Evolutionary conservation across 768 basidiomycete species (phyloP).

Genomic region (Pulveroboletus sp.): DNA sequence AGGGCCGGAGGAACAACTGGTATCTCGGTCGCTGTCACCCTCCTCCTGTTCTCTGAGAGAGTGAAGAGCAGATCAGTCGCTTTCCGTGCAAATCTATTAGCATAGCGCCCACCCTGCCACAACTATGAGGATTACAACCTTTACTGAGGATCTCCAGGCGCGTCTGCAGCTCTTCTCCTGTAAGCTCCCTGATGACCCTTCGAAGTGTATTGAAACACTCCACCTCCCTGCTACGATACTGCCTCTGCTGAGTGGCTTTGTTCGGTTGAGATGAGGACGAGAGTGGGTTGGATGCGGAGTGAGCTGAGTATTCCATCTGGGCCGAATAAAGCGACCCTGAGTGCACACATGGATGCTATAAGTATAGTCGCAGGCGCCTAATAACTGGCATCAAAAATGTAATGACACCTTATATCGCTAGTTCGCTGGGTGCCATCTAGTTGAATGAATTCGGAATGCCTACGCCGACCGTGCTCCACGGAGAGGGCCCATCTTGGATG

Average conservation of each 20-base stretch:
- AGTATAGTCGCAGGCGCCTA: neutral
- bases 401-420: too few relatives aligned
- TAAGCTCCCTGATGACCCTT: conserved; percentile 15
- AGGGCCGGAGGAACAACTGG: neutral
- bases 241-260: conserved; percentile 16
- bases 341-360: neutral
- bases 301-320: neutral
- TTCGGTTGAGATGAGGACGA: neutral
- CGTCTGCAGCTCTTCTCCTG: conserved; percentile 10
- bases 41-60: neutral
- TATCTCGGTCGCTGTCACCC: neutral
- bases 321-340: neutral
- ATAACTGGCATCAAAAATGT: neutral
- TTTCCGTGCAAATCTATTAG: conserved; percentile 2
- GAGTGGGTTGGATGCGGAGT: neutral
- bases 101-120: neutral
- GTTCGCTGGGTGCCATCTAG: too few relatives aligned
- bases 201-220: conserved; percentile 14
- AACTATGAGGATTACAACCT: conserved; percentile 10
- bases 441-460: neutral
- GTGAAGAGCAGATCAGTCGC: conserved; percentile 3
- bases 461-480: neutral
- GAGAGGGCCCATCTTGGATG: neutral
- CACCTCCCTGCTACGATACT: conserved; percentile 22
- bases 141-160: conserved; percentile 21